phyloP scores from a whole-genome alignment of 2,329 filamentous ascomycete genomes.

The Fusarium staphyleae region DNA sequence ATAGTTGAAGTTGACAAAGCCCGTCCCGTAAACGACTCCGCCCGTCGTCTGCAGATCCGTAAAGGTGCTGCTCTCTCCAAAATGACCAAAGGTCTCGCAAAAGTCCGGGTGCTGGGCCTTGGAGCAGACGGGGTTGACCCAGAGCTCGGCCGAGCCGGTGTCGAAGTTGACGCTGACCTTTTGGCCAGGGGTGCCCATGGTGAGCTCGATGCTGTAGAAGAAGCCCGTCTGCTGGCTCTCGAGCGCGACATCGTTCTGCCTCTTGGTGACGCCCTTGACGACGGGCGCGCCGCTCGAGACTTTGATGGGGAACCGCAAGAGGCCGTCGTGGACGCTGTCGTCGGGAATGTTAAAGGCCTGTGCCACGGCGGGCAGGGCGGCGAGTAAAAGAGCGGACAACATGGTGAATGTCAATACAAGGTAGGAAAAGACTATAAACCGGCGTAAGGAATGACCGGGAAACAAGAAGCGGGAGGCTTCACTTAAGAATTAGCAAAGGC shows the following conservation, averaged over 20 bases:
- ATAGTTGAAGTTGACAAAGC: slow-evolving; percentile 45
- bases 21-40: slow-evolving; percentile 44
- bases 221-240: slow-evolving; percentile 42
- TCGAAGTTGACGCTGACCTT: slow-evolving; percentile 51
- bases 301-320: slow-evolving; percentile 44
- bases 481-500: slow-evolving; percentile 3
- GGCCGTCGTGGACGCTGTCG: slow-evolving; percentile 36
- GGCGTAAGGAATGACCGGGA: slow-evolving; percentile 41
- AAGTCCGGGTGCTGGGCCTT: slow-evolving; percentile 41
- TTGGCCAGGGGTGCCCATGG: slow-evolving; percentile 49
- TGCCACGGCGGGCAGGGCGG: slow-evolving; percentile 41
- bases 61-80: slow-evolving; percentile 43
- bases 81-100: slow-evolving; percentile 43
- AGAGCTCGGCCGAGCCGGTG: slow-evolving; percentile 52
- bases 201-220: slow-evolving; percentile 50
- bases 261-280: slow-evolving; percentile 39
- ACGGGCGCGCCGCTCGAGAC: slow-evolving; percentile 40
- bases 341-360: slow-evolving; percentile 30
- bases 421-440: neutral
- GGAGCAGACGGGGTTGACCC: slow-evolving; percentile 52
- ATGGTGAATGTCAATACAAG: slow-evolving; percentile 34
- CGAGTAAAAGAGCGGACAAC: slow-evolving; percentile 44
- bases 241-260: slow-evolving; percentile 41
- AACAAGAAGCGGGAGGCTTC: slow-evolving; percentile 1
- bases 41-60: slow-evolving; percentile 38